These are phyloP conservation scores for Hyaloscypha finlandica DNA, from an alignment of 495 filamentous ascomycete genomes.

Conservation along the genomic window DNA sequence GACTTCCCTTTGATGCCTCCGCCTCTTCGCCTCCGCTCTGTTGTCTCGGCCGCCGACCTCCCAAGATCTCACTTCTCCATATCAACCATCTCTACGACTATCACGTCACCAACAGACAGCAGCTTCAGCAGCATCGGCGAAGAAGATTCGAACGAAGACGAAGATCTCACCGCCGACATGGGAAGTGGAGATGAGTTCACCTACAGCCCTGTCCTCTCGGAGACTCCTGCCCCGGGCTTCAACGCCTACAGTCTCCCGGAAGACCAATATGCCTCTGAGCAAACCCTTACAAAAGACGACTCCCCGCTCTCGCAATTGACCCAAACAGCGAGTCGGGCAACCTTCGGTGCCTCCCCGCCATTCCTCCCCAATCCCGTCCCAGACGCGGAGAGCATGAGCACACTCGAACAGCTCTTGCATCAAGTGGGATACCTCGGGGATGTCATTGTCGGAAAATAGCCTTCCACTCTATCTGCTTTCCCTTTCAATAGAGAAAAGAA, in stretches of 20 bases:
- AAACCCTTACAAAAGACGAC: constrained; percentile 18
- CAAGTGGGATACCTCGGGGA: constrained; percentile 33
- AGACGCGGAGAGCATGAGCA: constrained; percentile 18
- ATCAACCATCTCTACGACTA: constrained; percentile 39
- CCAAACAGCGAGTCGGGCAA: constrained; percentile 17
- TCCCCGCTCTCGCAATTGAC: constrained; percentile 12
- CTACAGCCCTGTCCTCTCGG: constrained; percentile 20
- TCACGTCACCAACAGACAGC: constrained; percentile 33
- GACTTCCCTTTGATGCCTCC: constrained; percentile 12
- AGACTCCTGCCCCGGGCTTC: constrained; percentile 16
- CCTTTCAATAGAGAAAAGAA: background rate
- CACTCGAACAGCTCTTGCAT: constrained; percentile 27
- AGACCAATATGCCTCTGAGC: constrained; percentile 22
- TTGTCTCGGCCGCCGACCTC: constrained; percentile 25
- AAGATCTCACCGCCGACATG: constrained; percentile 22
- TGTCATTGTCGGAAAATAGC: constrained; percentile 25
- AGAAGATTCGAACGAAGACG: constrained; percentile 11
- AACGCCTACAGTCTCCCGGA: constrained; percentile 26
- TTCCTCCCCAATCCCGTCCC: constrained; percentile 10
- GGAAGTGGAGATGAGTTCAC: constrained; percentile 29
- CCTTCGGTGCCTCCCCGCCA: constrained; percentile 22
- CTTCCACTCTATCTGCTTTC: background rate
- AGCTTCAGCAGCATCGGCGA: constrained; percentile 21
- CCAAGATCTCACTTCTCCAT: constrained; percentile 40
- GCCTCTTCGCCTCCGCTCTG: constrained; percentile 19